phyloP scores from a whole-genome alignment of 495 filamentous ascomycete genomes.

The Neurospora sp. region DNA sequence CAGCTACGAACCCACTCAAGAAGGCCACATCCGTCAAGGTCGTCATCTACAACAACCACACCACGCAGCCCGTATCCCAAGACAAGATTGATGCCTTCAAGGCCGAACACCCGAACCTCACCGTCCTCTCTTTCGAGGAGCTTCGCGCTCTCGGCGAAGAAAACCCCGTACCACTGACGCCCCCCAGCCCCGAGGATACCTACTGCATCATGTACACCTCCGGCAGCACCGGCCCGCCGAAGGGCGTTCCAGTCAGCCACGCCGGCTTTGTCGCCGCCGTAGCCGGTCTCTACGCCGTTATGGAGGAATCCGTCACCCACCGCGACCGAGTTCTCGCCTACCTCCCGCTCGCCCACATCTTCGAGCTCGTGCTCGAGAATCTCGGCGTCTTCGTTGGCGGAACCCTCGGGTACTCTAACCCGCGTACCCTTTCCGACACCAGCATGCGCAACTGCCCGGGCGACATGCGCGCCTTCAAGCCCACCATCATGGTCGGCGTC shows the following conservation, averaged over 20 bases:
- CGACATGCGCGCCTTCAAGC: conserved; percentile 72
- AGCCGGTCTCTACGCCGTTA: conserved; percentile 30
- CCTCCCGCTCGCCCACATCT: conserved; percentile 86
- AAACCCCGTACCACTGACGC: conserved; percentile 50
- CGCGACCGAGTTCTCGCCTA: conserved; percentile 67
- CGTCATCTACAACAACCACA: conserved; percentile 36
- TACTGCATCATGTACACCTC: conserved; percentile 95
- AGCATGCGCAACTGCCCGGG: conserved; percentile 37
- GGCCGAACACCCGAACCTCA: conserved; percentile 27
- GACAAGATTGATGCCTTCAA: conserved; percentile 34
- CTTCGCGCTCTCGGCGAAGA: conserved; percentile 49
- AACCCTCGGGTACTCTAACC: conserved; percentile 76
- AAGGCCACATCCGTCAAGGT: conserved; percentile 31
- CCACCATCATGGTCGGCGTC: conserved; percentile 74
- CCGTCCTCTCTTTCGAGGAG: conserved; percentile 33
- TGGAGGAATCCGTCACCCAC: conserved; percentile 36
- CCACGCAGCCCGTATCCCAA: conserved; percentile 28
- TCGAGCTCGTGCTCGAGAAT: conserved; percentile 74
- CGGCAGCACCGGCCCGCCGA: conserved; percentile 81
- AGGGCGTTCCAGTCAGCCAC: conserved; percentile 78
- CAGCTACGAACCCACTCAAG: conserved; percentile 29
- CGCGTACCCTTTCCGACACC: conserved; percentile 65
- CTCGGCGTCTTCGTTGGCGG: conserved; percentile 59
- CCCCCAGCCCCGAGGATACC: conserved; percentile 59
- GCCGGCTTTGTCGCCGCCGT: conserved; percentile 60